Evolutionary conservation across 768 basidiomycete genomes (phyloP).

Genomic region (Mrakia blollopis): DNA sequence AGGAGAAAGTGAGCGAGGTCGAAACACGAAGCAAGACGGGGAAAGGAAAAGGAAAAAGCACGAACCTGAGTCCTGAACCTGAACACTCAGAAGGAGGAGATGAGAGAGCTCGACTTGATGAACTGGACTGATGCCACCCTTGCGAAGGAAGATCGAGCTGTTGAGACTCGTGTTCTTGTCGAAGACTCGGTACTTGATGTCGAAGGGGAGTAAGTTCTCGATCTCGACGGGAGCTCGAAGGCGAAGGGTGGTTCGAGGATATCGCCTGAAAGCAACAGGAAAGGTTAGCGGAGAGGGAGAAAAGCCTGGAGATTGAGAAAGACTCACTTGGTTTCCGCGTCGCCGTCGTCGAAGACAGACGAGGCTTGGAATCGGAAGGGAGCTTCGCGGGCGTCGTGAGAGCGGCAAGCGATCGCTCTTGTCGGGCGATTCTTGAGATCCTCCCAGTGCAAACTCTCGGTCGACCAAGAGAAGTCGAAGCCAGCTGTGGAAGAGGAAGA

Average conservation of each 20-base stretch:
- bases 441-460: slow-evolving; percentile 73
- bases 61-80: slow-evolving; percentile 83
- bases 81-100: slow-evolving; percentile 77
- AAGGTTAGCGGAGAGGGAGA: background rate
- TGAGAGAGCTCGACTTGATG: slow-evolving; percentile 91
- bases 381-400: slow-evolving; percentile 71
- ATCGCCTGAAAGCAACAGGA: slow-evolving; percentile 53
- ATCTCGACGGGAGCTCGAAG: slow-evolving; percentile 90
- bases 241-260: slow-evolving; percentile 76
- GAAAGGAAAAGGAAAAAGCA: background rate
- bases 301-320: background rate
- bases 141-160: slow-evolving; percentile 86
- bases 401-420: slow-evolving; percentile 79
- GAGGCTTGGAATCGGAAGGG: slow-evolving; percentile 93
- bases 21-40: background rate
- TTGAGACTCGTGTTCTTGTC: slow-evolving; percentile 93
- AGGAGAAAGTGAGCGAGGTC: slow-evolving; percentile 22
- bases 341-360: slow-evolving; percentile 63
- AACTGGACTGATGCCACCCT: slow-evolving; percentile 91
- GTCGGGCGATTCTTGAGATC: slow-evolving; percentile 65
- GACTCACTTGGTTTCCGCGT: slow-evolving; percentile 57
- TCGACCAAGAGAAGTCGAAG: slow-evolving; percentile 92
- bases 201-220: slow-evolving; percentile 90
- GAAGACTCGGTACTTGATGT: slow-evolving; percentile 91
- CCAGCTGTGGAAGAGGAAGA: slow-evolving; percentile 57